These are phyloP conservation scores for Saturnispora diversa DNA, from an alignment of 805 yeast genomes.

Conservation along the genomic window DNA sequence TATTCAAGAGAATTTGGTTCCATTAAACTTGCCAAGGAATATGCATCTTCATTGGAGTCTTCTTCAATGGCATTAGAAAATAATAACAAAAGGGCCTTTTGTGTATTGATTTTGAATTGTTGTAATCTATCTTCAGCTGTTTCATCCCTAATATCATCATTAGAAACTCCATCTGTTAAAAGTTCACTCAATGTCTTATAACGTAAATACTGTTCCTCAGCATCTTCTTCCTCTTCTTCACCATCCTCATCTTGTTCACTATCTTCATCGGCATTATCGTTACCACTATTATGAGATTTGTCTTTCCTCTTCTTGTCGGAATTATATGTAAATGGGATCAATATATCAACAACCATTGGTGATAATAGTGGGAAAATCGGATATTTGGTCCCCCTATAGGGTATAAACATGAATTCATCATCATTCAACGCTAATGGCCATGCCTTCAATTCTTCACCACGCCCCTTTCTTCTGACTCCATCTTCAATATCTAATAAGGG, in stretches of 20 bases:
- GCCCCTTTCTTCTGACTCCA: slow-evolving; percentile 43
- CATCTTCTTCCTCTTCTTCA: slow-evolving; percentile 24
- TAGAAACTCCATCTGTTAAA: slow-evolving; percentile 46
- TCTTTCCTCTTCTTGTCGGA: slow-evolving; percentile 13
- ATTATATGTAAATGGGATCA: slow-evolving; percentile 47
- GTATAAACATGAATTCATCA: slow-evolving; percentile 64
- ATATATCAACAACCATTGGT: slow-evolving; percentile 68
- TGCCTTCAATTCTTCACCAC: slow-evolving; percentile 54
- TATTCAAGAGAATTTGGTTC: slow-evolving; percentile 48
- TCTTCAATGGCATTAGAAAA: slow-evolving; percentile 11
- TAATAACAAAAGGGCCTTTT: slow-evolving; percentile 6
- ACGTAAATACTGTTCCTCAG: slow-evolving; percentile 57
- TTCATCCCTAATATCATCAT: slow-evolving; percentile 31
- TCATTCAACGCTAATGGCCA: slow-evolving; percentile 84
- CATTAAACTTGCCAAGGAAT: slow-evolving; percentile 44
- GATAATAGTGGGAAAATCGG: slow-evolving; percentile 83
- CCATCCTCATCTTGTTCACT: slow-evolving; percentile 43
- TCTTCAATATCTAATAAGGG: slow-evolving; percentile 63
- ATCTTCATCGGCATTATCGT: slow-evolving; percentile 24
- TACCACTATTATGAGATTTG: not conserved
- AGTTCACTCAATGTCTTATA: slow-evolving; percentile 54
- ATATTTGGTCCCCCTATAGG: slow-evolving; percentile 61
- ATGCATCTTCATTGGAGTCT: slow-evolving; percentile 51
- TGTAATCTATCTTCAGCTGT: slow-evolving; percentile 40
- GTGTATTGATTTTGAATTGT: slow-evolving; percentile 36